Evolutionary conservation across 345 rosid genomes (phyloP), one percentile per base, ranked within the genome.

Genomic region (Moringa oleifera): DNA sequence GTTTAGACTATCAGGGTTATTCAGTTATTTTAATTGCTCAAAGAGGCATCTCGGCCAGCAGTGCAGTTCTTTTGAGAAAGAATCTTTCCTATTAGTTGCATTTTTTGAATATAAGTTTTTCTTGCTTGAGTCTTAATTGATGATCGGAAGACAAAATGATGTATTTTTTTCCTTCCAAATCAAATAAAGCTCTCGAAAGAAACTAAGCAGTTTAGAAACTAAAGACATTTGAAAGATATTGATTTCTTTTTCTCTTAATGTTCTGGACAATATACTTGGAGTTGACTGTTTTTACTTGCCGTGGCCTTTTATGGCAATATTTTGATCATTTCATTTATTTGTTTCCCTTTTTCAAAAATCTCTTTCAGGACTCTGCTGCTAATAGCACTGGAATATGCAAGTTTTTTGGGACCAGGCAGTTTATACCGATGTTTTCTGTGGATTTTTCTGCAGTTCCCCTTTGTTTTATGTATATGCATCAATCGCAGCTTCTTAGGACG

Each of bases 391-490:
- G 86, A 57, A 53, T 80, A 61, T 90, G 95, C 92, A 83, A 71
- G 82, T 62, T 90, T 67, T 88, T 77, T 73, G 81, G 64, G 64
- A 57, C 50, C 23, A 25, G 67, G 64, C 65, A 74, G 53, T 52
- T 41, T 65, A 59, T 73, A 18, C 96, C 99, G 0, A 52, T 73
- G 68, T 81, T 94, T 75, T 77, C 80, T 23, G 75, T 81, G 68
- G 91, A 88, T 68, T 94, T 86, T 77, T 51, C 89, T 59, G 90
- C 83, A 21, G 45, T 88, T 72, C 95, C 96, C 51, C 57, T 50
- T 20, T 88, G 80, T 76, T 94, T 94, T 72, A 57, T 73, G 76
- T 52, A 53, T 55, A 75, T 94, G 79, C 90, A 90, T 67, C 28
- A 37, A 11, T 53, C 74, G 45, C 61, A 69, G 59, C 61, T 61